Percentiles rank a stretch among this genome's conserved stretches.
Conservation (phyloP, 768 basidiomycete genomes). For the Asterophora lycoperdoides region DNA sequence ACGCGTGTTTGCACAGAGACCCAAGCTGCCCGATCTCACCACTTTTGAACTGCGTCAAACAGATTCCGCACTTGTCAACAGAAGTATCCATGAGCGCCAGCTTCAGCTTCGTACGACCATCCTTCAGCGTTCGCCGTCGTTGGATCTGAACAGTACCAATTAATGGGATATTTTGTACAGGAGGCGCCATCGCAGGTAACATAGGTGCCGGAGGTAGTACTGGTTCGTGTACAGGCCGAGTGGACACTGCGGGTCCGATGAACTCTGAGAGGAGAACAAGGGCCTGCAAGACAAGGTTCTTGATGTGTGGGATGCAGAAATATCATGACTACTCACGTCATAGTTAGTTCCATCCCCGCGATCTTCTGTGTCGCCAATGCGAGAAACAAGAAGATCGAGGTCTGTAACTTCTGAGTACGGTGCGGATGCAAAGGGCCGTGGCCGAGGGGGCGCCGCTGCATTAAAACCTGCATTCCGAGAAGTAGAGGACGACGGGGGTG, state of each 20-base stretch:
- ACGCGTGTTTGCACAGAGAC: constrained; percentile 58
- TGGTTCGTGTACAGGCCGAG: not conserved
- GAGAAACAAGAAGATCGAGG: constrained; percentile 57
- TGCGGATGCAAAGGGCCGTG: constrained; percentile 11
- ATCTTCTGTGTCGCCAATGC: constrained; percentile 42
- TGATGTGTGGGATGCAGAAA: constrained; percentile 14
- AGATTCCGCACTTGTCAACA: constrained; percentile 72
- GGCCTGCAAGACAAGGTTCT: constrained; percentile 34
- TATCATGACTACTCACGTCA: constrained; percentile 48
- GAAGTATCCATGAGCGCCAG: constrained; percentile 54
- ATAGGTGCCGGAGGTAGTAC: not conserved
- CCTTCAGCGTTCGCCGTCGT: constrained; percentile 52
- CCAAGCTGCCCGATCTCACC: constrained; percentile 54
- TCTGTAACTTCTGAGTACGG: constrained; percentile 47
- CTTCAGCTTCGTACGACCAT: constrained; percentile 72
- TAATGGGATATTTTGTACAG: constrained; percentile 26
- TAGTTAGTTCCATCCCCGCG: constrained; percentile 49
- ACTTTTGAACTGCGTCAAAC: constrained; percentile 63
- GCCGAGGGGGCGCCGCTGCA: constrained; percentile 8
- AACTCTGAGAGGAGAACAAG: constrained; percentile 58
- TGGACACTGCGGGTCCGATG: constrained; percentile 47
- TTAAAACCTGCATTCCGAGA: too few species aligned
- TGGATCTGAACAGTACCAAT: constrained; percentile 50
- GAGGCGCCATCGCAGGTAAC: not conserved
- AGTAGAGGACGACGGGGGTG: too few species aligned